Evolutionary conservation across 805 yeast genomes (phyloP).

Genomic region (Dipodascopsis uninucleata): DNA sequence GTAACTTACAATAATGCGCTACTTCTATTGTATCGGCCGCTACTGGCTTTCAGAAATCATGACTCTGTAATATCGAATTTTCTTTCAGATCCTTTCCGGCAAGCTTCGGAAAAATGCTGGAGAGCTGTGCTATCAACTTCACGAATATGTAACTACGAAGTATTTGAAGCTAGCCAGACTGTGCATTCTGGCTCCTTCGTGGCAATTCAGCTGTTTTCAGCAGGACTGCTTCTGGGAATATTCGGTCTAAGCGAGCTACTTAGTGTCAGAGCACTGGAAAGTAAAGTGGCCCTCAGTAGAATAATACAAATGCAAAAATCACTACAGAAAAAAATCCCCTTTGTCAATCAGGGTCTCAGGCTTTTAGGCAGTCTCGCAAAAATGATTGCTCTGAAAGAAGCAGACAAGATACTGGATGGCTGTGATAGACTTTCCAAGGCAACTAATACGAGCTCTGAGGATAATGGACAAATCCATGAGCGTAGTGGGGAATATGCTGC

Average conservation of each 20-base stretch:
- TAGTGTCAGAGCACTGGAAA: conserved; percentile 19
- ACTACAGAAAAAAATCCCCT: conserved; percentile 2
- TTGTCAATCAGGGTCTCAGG: conserved; percentile 6
- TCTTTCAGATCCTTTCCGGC: conserved; percentile 11
- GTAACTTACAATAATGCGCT: neutral
- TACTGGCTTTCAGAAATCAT: conserved; percentile 1
- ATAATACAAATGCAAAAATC: conserved; percentile 22
- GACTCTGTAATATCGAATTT: neutral
- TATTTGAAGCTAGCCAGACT: conserved; percentile 12
- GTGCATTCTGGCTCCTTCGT: conserved; percentile 15
- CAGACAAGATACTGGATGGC: conserved; percentile 22
- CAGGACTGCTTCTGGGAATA: conserved; percentile 19
- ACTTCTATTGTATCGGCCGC: neutral
- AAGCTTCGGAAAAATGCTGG: conserved; percentile 17
- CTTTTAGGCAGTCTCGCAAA: conserved; percentile 21
- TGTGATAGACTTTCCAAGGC: too few relatives aligned
- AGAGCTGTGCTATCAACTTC: conserved; percentile 19
- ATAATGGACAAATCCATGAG: too few relatives aligned
- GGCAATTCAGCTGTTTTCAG: conserved; percentile 18
- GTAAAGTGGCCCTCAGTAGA: conserved; percentile 19
- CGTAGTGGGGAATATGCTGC: too few relatives aligned
- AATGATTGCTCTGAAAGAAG: conserved; percentile 19
- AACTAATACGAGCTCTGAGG: too few relatives aligned
- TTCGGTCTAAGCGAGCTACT: conserved; percentile 23
- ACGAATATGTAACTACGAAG: conserved; percentile 5